phyloP scores from a whole-genome alignment of 768 basidiomycete genomes.

The Serendipita vermifera region DNA sequence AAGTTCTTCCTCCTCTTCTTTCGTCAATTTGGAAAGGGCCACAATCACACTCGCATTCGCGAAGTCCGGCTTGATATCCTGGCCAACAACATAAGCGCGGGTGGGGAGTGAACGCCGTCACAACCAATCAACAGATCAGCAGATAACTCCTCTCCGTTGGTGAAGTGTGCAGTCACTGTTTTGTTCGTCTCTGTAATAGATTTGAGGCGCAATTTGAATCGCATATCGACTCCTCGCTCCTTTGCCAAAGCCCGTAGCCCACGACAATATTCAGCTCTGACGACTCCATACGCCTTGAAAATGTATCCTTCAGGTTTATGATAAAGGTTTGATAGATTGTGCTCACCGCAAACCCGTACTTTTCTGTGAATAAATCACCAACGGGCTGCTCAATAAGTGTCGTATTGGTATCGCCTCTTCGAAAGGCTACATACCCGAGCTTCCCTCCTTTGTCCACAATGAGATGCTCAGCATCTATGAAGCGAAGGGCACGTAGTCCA shows the following conservation, averaged over 20 bases:
- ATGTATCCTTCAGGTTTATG: no score
- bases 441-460: background rate
- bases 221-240: background rate
- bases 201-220: conserved; percentile 16
- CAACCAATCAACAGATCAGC: conserved; percentile 32
- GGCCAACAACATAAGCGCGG: conserved; percentile 27
- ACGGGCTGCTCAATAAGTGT: background rate
- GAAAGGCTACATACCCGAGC: background rate
- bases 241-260: background rate
- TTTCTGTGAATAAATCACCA: background rate
- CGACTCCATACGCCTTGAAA: background rate
- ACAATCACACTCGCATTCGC: conserved; percentile 30
- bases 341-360: background rate
- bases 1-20: background rate
- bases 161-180: conserved; percentile 25
- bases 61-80: conserved; percentile 24
- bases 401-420: background rate
- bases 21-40: background rate
- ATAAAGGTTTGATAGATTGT: no score
- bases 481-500: background rate
- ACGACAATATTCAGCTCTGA: background rate
- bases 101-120: conserved; percentile 34
- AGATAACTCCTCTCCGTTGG: conserved; percentile 25
- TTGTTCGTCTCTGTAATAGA: conserved; percentile 22
- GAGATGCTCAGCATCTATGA: background rate